phyloP scores from a whole-genome alignment of 1,284 basidiomycete genomes.

The Polyporus tsugae region DNA sequence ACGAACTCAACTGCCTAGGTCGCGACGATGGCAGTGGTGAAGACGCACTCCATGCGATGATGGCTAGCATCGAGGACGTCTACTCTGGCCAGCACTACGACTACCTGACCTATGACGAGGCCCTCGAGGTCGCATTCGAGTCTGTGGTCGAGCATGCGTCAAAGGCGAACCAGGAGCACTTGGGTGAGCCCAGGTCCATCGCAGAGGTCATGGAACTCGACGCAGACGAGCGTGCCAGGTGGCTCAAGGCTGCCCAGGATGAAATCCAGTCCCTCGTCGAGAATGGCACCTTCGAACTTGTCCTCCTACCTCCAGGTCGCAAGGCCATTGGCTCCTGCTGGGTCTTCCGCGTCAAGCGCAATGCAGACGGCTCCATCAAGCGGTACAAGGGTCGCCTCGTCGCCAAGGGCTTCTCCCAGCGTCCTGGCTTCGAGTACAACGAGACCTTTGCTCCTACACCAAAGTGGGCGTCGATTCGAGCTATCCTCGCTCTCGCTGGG shows the following conservation, averaged over 20 bases:
- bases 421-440: constrained; percentile 44
- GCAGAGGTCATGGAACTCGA: too few relatives aligned
- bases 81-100: too few relatives aligned
- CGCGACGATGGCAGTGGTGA: too few relatives aligned
- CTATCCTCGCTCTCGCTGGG: constrained; percentile 49
- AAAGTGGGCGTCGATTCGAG: constrained; percentile 45
- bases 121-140: too few relatives aligned
- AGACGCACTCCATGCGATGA: too few relatives aligned
- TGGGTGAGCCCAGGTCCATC: too few relatives aligned
- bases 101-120: too few relatives aligned
- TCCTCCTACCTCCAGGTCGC: constrained; percentile 35
- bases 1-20: too few relatives aligned
- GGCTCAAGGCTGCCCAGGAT: constrained; percentile 20
- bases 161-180: too few relatives aligned
- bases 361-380: constrained; percentile 36
- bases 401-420: constrained; percentile 43
- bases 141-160: too few relatives aligned
- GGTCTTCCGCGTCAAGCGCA: constrained; percentile 51
- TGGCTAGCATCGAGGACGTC: too few relatives aligned
- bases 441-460: constrained; percentile 54
- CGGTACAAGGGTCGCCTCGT: constrained; percentile 49
- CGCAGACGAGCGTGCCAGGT: constrained; percentile 13
- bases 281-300: constrained; percentile 38
- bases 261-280: constrained; percentile 20
- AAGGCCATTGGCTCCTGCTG: constrained; percentile 33